A percentile compares a stretch with the other conserved stretches of the same genome.
Evolutionary conservation across 495 filamentous ascomycete genomes (phyloP).

Genomic region (Chaetomidium leptoderma): DNA sequence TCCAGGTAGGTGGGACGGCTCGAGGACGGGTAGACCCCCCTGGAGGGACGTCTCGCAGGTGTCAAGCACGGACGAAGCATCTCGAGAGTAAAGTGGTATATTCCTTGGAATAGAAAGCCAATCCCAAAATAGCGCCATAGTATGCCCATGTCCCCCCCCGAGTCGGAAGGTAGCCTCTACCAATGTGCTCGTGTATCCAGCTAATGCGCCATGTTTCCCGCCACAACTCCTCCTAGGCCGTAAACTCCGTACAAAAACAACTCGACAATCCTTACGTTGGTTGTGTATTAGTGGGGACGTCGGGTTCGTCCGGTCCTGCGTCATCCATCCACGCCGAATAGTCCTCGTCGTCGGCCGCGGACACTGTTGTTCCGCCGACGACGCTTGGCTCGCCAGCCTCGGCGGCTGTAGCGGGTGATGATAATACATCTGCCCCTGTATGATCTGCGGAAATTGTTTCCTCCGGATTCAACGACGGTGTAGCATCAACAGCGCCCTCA

Average conservation of each 20-base stretch:
- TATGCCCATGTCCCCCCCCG: not conserved
- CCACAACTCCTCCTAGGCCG: not conserved
- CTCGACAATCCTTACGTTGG: not conserved
- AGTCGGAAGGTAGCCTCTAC: not conserved
- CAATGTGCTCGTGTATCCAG: constrained; percentile 9
- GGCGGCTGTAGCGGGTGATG: not conserved
- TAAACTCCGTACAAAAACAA: not conserved
- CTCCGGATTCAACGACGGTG: not conserved
- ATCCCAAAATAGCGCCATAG: not conserved
- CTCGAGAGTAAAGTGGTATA: not conserved
- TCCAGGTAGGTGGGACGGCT: no score
- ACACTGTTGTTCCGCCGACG: not conserved
- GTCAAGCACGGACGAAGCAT: not conserved
- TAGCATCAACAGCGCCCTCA: constrained; percentile 17
- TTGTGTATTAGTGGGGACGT: not conserved
- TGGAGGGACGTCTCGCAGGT: no score
- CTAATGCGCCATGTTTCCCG: not conserved
- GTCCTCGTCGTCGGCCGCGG: constrained; percentile 24
- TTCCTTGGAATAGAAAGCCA: not conserved
- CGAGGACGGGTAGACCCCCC: no score
- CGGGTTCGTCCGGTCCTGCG: constrained; percentile 17
- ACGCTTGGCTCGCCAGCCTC: not conserved
- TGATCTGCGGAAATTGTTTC: not conserved
- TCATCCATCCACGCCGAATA: constrained; percentile 38
- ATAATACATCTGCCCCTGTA: not conserved